These are phyloP conservation scores for Amniculicola lignicola DNA, from an alignment of 495 filamentous ascomycete genomes.

Conservation along the genomic window DNA sequence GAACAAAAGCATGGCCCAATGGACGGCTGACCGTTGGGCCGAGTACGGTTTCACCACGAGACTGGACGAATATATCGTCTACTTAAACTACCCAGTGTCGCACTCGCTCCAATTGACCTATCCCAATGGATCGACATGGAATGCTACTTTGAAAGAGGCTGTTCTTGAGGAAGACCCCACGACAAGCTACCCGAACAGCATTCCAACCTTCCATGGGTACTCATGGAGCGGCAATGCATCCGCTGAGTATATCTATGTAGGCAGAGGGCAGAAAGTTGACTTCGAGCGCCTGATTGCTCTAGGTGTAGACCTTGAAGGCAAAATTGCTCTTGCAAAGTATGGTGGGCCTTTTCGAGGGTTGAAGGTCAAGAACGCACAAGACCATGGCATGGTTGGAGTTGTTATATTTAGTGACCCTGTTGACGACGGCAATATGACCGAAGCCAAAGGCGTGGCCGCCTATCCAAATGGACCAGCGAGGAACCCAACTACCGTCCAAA, in stretches of 20 bases:
- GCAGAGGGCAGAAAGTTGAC: slow-evolving; percentile 35
- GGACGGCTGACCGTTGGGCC: slow-evolving; percentile 29
- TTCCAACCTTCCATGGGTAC: slow-evolving; percentile 40
- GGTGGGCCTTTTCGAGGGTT: slow-evolving; percentile 38
- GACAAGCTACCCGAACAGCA: slow-evolving; percentile 30
- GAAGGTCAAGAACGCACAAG: slow-evolving; percentile 39
- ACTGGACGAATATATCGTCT: slow-evolving; percentile 35
- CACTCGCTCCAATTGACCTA: slow-evolving; percentile 30
- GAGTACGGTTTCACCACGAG: slow-evolving; percentile 28
- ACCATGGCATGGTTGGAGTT: slow-evolving; percentile 38
- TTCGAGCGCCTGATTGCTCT: slow-evolving; percentile 33
- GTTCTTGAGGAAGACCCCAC: slow-evolving; percentile 34
- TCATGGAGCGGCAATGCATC: slow-evolving; percentile 36
- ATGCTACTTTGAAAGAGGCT: slow-evolving; percentile 31
- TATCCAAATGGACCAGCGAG: slow-evolving; percentile 40
- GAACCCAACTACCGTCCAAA: slow-evolving; percentile 37
- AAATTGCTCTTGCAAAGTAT: slow-evolving; percentile 39
- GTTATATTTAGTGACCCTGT: slow-evolving; percentile 39
- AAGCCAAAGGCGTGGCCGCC: slow-evolving; percentile 36
- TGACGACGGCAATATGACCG: slow-evolving; percentile 39
- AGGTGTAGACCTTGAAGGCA: slow-evolving; percentile 38
- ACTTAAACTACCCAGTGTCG: slow-evolving; percentile 35
- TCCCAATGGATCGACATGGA: slow-evolving; percentile 26
- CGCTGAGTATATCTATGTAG: slow-evolving; percentile 39
- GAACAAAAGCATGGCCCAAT: slow-evolving; percentile 29